Base-by-base conservation (phyloP, 2,329 filamentous ascomycete species). In the Aspergillus pseudoviridinutans region DNA sequence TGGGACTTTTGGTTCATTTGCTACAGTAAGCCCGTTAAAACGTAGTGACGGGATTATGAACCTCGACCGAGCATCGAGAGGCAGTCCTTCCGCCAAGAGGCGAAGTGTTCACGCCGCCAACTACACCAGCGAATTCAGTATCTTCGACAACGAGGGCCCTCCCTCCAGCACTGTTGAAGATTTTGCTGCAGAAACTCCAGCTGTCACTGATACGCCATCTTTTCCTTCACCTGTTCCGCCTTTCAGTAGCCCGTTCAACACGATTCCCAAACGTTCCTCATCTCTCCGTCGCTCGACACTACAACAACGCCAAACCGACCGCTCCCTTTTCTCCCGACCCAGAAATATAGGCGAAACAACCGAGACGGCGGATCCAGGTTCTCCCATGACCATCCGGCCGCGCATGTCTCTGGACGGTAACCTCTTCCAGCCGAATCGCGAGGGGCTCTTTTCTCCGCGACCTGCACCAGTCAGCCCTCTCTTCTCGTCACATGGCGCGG, bases 11-110 rank as follows among this genome's bases (percentile, higher is more conserved):
- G 75, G 76, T 64, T 75, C 80, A 50, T 76, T 80, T 51, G 79
- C 84, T 20, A 79, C 83, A 22, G 87, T 88, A 5, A 96, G 93
- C 71, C 92, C 93, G 4, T 78, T 97, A 65, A 97, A 97, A 81
- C 87, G 94, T 66, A 93, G 89, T 69, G 93, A 97, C 77, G 88
- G 90, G 47, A 88, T 88, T 53, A 93, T 96, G 89, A 91, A 91
- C 68, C 78, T 95, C 51, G 92, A 96, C 67, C 88, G 90, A 62
- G 82, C 86, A 28, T 88, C 83, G 66, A 81, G 89, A 56, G 90
- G 90, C 64, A 97, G 90, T 68, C 93, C 94, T 0, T 90, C 93
- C 58, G 90, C 92, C 50, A 97, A 97, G 79, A 85, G 94, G 63
- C 86, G 94, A 68, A 97, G 92, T 75, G 76, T 96, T 65, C 91